Percentiles rank a stretch among this genome's conserved stretches.
phyloP scores from a whole-genome alignment of 2,329 filamentous ascomycete genomes.

The Curvularia hawaiiensis region DNA sequence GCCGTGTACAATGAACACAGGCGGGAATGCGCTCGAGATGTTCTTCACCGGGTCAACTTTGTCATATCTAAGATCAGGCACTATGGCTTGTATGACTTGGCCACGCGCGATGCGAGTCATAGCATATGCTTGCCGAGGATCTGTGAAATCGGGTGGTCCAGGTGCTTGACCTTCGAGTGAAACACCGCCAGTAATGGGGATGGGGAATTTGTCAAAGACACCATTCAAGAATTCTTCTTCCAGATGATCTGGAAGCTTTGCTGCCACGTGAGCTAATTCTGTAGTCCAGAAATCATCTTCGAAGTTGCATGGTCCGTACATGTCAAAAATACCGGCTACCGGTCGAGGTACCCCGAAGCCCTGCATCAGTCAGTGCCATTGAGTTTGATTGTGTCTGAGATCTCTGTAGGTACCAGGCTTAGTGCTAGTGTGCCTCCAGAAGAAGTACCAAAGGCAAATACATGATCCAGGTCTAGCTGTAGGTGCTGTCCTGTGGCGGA shows the following conservation, averaged over 20 bases:
- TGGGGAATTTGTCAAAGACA: slow-evolving; percentile 1
- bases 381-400: neutral
- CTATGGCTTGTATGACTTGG: slow-evolving; percentile 15
- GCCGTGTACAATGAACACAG: slow-evolving; percentile 24
- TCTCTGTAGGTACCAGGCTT: slow-evolving; percentile 5
- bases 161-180: slow-evolving; percentile 23
- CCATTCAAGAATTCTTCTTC: neutral
- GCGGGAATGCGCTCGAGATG: slow-evolving; percentile 12
- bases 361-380: neutral
- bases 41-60: neutral
- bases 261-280: neutral
- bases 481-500: neutral
- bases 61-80: slow-evolving; percentile 6
- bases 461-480: slow-evolving; percentile 4
- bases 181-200: slow-evolving; percentile 18
- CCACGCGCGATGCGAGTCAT: slow-evolving; percentile 21
- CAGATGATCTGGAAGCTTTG: neutral
- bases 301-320: slow-evolving; percentile 25
- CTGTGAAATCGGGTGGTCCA: slow-evolving; percentile 6
- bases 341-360: slow-evolving; percentile 10
- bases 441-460: slow-evolving; percentile 20
- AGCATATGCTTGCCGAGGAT: slow-evolving; percentile 17
- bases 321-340: slow-evolving; percentile 19
- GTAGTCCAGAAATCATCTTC: slow-evolving; percentile 17
- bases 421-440: slow-evolving; percentile 20